These are phyloP conservation scores for Cryphonectria naterciae DNA, from an alignment of 2,329 filamentous ascomycete genomes.

Conservation along the genomic window DNA sequence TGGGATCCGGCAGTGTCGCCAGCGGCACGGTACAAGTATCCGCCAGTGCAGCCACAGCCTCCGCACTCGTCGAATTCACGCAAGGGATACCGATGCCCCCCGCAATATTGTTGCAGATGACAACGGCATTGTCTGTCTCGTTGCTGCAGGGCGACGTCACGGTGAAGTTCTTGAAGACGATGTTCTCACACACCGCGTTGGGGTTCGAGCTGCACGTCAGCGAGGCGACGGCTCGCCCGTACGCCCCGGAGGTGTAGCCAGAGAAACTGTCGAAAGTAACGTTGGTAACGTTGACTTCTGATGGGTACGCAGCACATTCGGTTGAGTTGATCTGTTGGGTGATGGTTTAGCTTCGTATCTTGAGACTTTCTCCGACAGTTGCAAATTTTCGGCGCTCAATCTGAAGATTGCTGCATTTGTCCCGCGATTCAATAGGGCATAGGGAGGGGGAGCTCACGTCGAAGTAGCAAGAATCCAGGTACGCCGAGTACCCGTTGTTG, in stretches of 20 bases:
- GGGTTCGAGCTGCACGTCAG: slow-evolving; percentile 58
- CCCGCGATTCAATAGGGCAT: background rate
- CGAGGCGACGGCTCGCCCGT: slow-evolving; percentile 57
- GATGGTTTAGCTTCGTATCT: background rate
- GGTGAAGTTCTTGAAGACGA: slow-evolving; percentile 58
- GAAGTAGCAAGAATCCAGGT: slow-evolving; percentile 67
- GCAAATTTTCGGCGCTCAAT: background rate
- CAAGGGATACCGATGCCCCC: slow-evolving; percentile 42
- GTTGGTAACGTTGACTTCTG: slow-evolving; percentile 61
- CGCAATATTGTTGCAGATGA: slow-evolving; percentile 55
- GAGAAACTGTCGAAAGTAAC: slow-evolving; percentile 62
- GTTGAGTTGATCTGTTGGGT: slow-evolving; percentile 44
- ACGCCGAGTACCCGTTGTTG: slow-evolving; percentile 60
- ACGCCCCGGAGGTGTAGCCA: slow-evolving; percentile 59
- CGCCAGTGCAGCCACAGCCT: slow-evolving; percentile 39
- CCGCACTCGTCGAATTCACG: slow-evolving; percentile 41
- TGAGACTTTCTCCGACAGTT: too few species aligned
- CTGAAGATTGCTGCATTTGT: background rate
- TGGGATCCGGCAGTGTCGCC: slow-evolving; percentile 31
- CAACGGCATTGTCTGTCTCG: slow-evolving; percentile 40
- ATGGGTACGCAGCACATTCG: slow-evolving; percentile 57
- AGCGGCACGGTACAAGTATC: slow-evolving; percentile 39
- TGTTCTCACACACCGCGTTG: slow-evolving; percentile 58
- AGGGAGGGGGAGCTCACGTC: slow-evolving; percentile 46
- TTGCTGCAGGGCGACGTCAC: slow-evolving; percentile 53